phyloP scores from a whole-genome alignment of 2,329 filamentous ascomycete genomes.

The Pseudopyrenochaeta lycopersici region DNA sequence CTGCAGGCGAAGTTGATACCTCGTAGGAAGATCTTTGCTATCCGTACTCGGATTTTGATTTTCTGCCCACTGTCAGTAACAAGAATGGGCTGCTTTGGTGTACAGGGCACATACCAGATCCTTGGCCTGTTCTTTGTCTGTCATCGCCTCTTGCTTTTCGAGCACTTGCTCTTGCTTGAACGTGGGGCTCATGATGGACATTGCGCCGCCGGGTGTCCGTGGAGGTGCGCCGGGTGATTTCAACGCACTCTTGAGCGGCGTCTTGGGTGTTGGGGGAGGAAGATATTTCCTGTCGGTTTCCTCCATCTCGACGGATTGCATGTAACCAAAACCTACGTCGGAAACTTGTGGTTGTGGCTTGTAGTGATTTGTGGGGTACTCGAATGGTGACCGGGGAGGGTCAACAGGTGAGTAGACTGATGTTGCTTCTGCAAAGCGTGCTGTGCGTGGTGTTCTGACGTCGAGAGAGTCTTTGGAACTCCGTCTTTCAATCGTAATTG shows the following conservation, averaged over 20 bases:
- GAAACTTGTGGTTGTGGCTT: conserved; percentile 75
- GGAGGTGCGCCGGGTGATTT: conserved; percentile 85
- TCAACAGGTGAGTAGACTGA: conserved; percentile 81
- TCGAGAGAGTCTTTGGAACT: conserved; percentile 53
- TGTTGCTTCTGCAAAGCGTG: conserved; percentile 83
- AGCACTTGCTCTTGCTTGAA: conserved; percentile 87
- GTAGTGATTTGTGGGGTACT: conserved; percentile 65
- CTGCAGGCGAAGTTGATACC: conserved; percentile 97
- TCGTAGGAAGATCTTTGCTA: conserved; percentile 95
- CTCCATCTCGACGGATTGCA: conserved; percentile 67
- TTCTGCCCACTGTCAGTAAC: conserved; percentile 68
- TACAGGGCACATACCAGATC: conserved; percentile 76
- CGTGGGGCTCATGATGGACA: conserved; percentile 85
- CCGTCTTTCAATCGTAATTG: conserved; percentile 53
- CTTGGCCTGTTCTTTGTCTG: conserved; percentile 85
- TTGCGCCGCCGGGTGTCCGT: conserved; percentile 58
- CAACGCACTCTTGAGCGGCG: conserved; percentile 89
- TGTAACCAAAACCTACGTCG: conserved; percentile 93
- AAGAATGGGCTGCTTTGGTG: not conserved
- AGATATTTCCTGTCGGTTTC: conserved; percentile 57
- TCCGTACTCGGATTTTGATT: conserved; percentile 87
- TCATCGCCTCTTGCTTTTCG: conserved; percentile 82
- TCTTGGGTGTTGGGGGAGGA: conserved; percentile 71
- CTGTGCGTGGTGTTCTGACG: conserved; percentile 73
- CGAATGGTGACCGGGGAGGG: conserved; percentile 54